These are phyloP conservation scores for Tricladium varicosporioides DNA, from an alignment of 2,329 filamentous ascomycete genomes.

Conservation along the genomic window DNA sequence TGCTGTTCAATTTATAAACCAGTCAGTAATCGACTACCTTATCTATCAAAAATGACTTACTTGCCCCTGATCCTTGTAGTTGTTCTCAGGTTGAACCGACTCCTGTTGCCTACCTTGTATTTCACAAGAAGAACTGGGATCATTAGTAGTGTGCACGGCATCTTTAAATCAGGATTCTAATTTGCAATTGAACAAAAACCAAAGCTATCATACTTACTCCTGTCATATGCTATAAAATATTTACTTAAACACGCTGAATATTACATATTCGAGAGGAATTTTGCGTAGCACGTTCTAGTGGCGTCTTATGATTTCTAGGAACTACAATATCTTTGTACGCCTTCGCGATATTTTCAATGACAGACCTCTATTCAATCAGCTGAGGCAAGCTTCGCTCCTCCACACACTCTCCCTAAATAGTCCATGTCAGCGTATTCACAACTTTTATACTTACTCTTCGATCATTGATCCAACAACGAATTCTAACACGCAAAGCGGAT, in stretches of 20 bases:
- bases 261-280: slow-evolving; percentile 28
- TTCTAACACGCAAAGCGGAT: neutral
- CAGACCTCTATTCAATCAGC: too few relatives aligned
- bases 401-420: too few relatives aligned
- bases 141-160: neutral
- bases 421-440: too few relatives aligned
- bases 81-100: slow-evolving; percentile 41
- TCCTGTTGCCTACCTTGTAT: slow-evolving; percentile 43
- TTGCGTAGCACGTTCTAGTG: slow-evolving; percentile 23
- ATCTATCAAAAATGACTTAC: slow-evolving; percentile 34
- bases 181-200: too few relatives aligned
- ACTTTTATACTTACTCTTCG: slow-evolving; percentile 5
- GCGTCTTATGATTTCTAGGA: neutral
- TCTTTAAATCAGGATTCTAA: neutral
- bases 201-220: slow-evolving; percentile 38
- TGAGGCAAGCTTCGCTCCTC: too few relatives aligned
- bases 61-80: slow-evolving; percentile 30
- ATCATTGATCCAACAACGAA: neutral
- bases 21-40: slow-evolving; percentile 38
- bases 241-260: slow-evolving; percentile 42
- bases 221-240: slow-evolving; percentile 41
- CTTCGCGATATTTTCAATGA: neutral
- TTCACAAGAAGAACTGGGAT: slow-evolving; percentile 15
- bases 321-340: neutral
- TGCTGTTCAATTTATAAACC: slow-evolving; percentile 39